phyloP scores from a whole-genome alignment of 2,329 filamentous ascomycete species.

The Aspergillus japonicus region DNA sequence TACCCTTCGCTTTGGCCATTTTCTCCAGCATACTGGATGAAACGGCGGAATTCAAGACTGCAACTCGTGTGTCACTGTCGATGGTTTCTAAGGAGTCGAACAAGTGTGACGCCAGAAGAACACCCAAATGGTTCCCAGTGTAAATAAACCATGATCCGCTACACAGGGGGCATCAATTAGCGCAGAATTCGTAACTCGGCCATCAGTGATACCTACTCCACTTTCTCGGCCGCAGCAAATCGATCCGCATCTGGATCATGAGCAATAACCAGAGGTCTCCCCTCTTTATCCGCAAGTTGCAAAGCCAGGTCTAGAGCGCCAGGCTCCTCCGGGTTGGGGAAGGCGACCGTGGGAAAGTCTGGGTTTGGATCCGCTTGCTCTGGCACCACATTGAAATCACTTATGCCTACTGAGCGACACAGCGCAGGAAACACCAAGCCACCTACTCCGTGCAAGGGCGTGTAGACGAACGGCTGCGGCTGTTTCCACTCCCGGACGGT shows the following conservation, averaged over 20 bases:
- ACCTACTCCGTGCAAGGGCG: constrained; percentile 44
- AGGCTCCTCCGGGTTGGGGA: constrained; percentile 65
- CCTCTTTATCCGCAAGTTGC: constrained; percentile 51
- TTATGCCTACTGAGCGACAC: constrained; percentile 34
- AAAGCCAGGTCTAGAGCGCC: constrained; percentile 62
- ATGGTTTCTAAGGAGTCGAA: constrained; percentile 46
- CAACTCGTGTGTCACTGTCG: constrained; percentile 42
- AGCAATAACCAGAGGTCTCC: constrained; percentile 56
- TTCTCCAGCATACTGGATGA: constrained; percentile 62
- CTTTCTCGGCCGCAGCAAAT: constrained; percentile 60
- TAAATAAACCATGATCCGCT: constrained; percentile 59
- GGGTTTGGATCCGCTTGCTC: constrained; percentile 60
- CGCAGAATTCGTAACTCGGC: neutral
- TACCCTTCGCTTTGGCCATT: constrained; percentile 56
- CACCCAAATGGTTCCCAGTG: constrained; percentile 65
- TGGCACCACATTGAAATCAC: constrained; percentile 35
- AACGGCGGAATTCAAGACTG: constrained; percentile 63
- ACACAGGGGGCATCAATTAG: neutral
- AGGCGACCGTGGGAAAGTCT: constrained; percentile 63
- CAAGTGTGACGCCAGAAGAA: constrained; percentile 59
- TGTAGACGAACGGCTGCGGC: constrained; percentile 43
- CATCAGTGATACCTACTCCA: constrained; percentile 37
- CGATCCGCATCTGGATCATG: constrained; percentile 67
- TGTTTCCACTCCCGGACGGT: constrained; percentile 29
- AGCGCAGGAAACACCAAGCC: constrained; percentile 34